Conservation (phyloP, 2,329 filamentous ascomycete species). For the Annulohypoxylon truncatum region DNA sequence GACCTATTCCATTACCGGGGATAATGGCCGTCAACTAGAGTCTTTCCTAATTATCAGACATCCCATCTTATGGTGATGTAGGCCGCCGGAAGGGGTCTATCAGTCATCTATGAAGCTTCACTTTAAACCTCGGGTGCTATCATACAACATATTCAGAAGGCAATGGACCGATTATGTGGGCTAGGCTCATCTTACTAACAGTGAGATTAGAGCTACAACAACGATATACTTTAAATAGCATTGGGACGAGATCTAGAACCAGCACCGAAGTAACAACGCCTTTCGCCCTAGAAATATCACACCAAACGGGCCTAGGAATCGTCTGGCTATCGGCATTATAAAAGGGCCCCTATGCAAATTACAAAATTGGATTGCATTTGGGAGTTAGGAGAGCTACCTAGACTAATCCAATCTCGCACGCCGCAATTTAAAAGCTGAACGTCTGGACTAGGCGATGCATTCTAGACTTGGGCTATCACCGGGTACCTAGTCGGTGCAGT, state of each 20-base stretch:
- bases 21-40: not conserved
- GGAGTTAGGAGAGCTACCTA: conserved; percentile 3
- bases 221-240: conserved; percentile 36
- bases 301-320: conserved; percentile 29
- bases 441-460: conserved; percentile 45
- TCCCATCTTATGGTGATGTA: conserved; percentile 9
- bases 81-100: conserved; percentile 4
- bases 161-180: conserved; percentile 36
- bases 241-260: conserved; percentile 34
- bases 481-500: conserved; percentile 20
- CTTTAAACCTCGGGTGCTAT: conserved; percentile 1
- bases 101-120: conserved; percentile 15
- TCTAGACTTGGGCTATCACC: conserved; percentile 40
- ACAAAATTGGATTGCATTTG: not conserved
- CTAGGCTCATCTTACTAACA: conserved; percentile 22
- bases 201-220: conserved; percentile 20
- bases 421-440: conserved; percentile 42
- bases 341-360: conserved; percentile 14
- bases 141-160: conserved; percentile 27
- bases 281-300: conserved; percentile 14
- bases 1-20: conserved; percentile 11
- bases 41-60: conserved; percentile 3
- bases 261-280: conserved; percentile 28
- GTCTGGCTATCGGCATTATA: conserved; percentile 8
- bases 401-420: conserved; percentile 27